phyloP scores from a whole-genome alignment of 306 rosid species.

The Vigna angularis region DNA sequence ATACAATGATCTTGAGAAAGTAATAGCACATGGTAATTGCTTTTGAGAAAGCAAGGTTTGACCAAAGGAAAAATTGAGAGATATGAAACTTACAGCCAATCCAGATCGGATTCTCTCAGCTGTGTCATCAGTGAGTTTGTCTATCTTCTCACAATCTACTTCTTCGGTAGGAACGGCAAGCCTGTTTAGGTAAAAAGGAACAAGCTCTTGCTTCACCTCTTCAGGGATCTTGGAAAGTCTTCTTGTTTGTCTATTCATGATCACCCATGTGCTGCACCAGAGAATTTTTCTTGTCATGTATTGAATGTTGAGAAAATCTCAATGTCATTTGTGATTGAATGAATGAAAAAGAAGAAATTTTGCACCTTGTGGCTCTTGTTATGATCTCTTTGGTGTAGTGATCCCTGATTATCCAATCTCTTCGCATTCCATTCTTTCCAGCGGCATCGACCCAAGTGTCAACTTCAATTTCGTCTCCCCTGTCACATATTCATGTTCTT shows the following conservation, averaged over 20 bases:
- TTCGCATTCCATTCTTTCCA: conserved; percentile 93
- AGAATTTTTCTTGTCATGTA: not conserved
- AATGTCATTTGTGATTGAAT: not conserved
- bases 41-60: not conserved
- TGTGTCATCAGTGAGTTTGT: conserved; percentile 75
- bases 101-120: conserved; percentile 76
- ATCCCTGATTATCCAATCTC: conserved; percentile 94
- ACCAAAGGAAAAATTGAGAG: not conserved
- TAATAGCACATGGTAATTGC: not conserved
- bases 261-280: conserved; percentile 85
- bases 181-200: conserved; percentile 76
- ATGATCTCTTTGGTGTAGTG: conserved; percentile 71
- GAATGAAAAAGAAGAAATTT: not conserved
- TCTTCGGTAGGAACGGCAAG: conserved; percentile 59
- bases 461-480: conserved; percentile 94
- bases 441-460: conserved; percentile 97
- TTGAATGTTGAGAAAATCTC: not conserved
- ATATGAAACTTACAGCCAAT: conserved; percentile 67
- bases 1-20: not conserved
- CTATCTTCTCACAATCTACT: conserved; percentile 67
- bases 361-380: conserved; percentile 84
- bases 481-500: conserved; percentile 42
- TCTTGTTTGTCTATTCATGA: conserved; percentile 94
- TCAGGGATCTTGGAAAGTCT: conserved; percentile 79
- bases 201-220: conserved; percentile 75